Conservation (phyloP, 2,329 filamentous ascomycete genomes). For the Alternaria ventricosa region DNA sequence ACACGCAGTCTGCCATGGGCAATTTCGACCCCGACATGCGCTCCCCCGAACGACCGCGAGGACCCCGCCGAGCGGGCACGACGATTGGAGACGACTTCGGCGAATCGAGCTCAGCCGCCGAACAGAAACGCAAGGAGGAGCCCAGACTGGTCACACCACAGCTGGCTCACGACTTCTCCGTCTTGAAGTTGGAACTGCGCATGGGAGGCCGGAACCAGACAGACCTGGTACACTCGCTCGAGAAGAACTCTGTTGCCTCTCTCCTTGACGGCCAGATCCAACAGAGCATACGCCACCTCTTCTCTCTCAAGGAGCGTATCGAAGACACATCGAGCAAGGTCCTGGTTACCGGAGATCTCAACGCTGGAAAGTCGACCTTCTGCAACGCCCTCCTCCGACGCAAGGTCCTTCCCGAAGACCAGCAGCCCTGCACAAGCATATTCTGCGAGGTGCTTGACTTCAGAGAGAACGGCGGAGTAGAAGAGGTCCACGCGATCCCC, state of each 20-base stretch:
- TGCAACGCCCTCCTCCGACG: constrained; percentile 95
- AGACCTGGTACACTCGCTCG: constrained; percentile 91
- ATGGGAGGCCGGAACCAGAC: constrained; percentile 84
- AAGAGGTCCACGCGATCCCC: constrained; percentile 95
- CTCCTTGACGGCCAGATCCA: constrained; percentile 92
- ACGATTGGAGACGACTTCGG: constrained; percentile 63
- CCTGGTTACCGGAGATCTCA: constrained; percentile 91
- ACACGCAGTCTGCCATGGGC: constrained; percentile 67
- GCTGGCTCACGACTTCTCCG: constrained; percentile 93
- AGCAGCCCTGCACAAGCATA: constrained; percentile 97
- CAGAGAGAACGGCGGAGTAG: constrained; percentile 85
- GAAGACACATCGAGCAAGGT: constrained; percentile 98
- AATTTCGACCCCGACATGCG: constrained; percentile 53
- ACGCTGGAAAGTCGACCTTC: constrained; percentile 98
- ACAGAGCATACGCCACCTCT: constrained; percentile 89
- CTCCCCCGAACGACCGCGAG: constrained; percentile 56
- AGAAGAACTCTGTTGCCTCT: constrained; percentile 88
- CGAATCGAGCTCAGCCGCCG: constrained; percentile 78
- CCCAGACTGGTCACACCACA: constrained; percentile 89
- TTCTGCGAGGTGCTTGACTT: constrained; percentile 97
- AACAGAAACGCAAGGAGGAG: constrained; percentile 67
- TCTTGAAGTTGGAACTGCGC: constrained; percentile 93
- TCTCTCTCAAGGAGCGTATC: constrained; percentile 87
- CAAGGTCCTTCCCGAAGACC: constrained; percentile 93
- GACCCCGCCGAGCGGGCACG: constrained; percentile 74